These are phyloP conservation scores for Avena sativa DNA, from an alignment of 176 grass and related monocot genomes.

Conservation along the genomic window DNA sequence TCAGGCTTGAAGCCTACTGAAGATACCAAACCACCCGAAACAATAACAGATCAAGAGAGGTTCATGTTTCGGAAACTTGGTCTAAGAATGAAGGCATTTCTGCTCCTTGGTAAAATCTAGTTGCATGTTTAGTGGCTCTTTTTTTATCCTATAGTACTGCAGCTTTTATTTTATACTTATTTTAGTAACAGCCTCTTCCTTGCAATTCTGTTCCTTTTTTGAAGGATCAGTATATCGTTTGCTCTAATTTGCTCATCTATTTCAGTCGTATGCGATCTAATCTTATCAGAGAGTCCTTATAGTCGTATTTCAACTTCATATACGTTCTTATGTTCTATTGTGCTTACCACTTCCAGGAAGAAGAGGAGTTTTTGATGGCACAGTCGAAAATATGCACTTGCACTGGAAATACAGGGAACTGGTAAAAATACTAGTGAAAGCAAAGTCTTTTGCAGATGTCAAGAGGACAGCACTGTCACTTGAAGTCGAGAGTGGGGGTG, in stretches of 20 bases:
- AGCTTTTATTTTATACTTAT: conserved; percentile 8
- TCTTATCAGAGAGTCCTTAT: not conserved
- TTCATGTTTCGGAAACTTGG: conserved; percentile 97
- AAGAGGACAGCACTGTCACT: conserved; percentile 75
- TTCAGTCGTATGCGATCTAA: not conserved
- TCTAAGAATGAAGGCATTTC: conserved; percentile 91
- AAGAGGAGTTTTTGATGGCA: conserved; percentile 95
- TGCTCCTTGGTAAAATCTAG: conserved; percentile 75
- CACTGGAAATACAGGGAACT: conserved; percentile 98
- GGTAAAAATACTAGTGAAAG: conserved; percentile 83
- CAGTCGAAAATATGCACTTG: conserved; percentile 98
- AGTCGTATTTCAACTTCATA: conserved; percentile 9
- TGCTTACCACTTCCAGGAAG: conserved; percentile 58
- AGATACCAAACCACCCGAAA: conserved; percentile 55
- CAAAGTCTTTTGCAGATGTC: conserved; percentile 75
- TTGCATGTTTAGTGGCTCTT: not conserved
- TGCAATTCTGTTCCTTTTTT: conserved; percentile 6
- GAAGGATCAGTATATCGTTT: conserved; percentile 22
- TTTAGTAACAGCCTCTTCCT: not conserved
- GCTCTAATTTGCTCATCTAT: conserved; percentile 31
- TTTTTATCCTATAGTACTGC: conserved; percentile 18
- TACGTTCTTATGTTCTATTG: conserved; percentile 19
- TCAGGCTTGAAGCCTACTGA: conserved; percentile 73
- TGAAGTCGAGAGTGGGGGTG: conserved; percentile 86
- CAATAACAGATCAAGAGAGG: conserved; percentile 94